Base-by-base conservation (phyloP, 2,329 filamentous ascomycete species). In the Harringtonia aguacate region DNA sequence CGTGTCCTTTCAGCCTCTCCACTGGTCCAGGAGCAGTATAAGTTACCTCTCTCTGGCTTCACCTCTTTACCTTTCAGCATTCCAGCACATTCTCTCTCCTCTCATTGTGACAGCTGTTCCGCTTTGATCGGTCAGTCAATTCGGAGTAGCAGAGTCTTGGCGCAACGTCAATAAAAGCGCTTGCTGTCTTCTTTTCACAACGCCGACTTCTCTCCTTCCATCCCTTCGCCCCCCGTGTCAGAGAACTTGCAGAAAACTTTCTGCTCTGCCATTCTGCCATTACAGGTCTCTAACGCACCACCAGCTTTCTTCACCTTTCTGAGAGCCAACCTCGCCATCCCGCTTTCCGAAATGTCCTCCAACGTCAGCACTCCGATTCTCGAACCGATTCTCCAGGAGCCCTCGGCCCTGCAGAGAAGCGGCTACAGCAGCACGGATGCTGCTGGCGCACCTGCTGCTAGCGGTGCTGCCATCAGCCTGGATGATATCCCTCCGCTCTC, bases 231-330 rank as follows among this genome's bases (percentile, higher is more conserved):
- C n/a, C n/a, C n/a, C n/a, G n/a, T n/a, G n/a, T n/a, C n/a, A n/a
- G n/a, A n/a, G n/a, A n/a, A n/a, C n/a, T n/a, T n/a, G n/a, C n/a
- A n/a, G n/a, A n/a, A n/a, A n/a, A n/a, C n/a, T 21, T 18, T 9
- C 18, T 29, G 17, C 20, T 27, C 30, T 33, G 27, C n/a, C 39
- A 24, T 28, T 17, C 15, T 37, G 17, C 31, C 18, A n/a, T n/a
- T n/a, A n/a, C n/a, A n/a, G n/a, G n/a, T n/a, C 22, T 45, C 48
- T 47, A 34, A 51, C 44, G 31, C 18, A 30, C 28, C 18, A 42
- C 24, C 24, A 92, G 86, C 85, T 22, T 92, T 92, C 68, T 83
- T 92, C 63, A 83, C 79, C 45, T 90, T 86, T 53, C 72, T 92
- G 15, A 79, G 84, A 53, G 84, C 84, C 50, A 92, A 92, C 57